A percentile compares a stretch with the other conserved stretches of the same genome.
phyloP scores from a whole-genome alignment of 768 basidiomycete species.

The Pluteus cervinus region DNA sequence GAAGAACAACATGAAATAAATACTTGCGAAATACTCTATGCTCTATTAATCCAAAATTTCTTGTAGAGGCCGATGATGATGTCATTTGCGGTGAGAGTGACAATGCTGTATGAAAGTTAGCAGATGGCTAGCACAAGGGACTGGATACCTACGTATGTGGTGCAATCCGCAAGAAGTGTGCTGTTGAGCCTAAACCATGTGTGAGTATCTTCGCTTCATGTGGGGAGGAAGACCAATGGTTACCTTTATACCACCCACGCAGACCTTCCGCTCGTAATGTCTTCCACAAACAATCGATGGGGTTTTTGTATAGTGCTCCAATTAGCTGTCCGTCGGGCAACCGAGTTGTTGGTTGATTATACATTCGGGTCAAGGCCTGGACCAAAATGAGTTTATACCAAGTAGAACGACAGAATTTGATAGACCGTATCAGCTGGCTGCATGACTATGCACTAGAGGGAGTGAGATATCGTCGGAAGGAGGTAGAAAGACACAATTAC shows the following conservation, averaged over 20 bases:
- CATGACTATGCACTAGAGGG: slow-evolving; percentile 75
- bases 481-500: slow-evolving; percentile 38
- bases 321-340: slow-evolving; percentile 65
- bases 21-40: no score
- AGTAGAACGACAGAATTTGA: neutral
- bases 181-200: slow-evolving; percentile 86
- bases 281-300: slow-evolving; percentile 96
- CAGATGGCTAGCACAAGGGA: neutral
- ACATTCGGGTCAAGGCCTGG: slow-evolving; percentile 87
- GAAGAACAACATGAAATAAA: no score
- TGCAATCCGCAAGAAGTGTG: slow-evolving; percentile 88
- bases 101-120: slow-evolving; percentile 46
- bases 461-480: slow-evolving; percentile 8
- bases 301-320: slow-evolving; percentile 83
- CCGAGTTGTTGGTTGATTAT: slow-evolving; percentile 83
- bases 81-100: slow-evolving; percentile 88
- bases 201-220: no score
- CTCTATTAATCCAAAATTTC: slow-evolving; percentile 24
- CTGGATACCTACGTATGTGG: slow-evolving; percentile 73
- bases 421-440: slow-evolving; percentile 86
- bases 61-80: slow-evolving; percentile 68
- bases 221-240: neutral
- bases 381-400: slow-evolving; percentile 7
- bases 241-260: slow-evolving; percentile 94
- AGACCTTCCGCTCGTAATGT: slow-evolving; percentile 88